Evolutionary conservation across 805 yeast genomes (phyloP).

Genomic region (Saturnispora sekii): DNA sequence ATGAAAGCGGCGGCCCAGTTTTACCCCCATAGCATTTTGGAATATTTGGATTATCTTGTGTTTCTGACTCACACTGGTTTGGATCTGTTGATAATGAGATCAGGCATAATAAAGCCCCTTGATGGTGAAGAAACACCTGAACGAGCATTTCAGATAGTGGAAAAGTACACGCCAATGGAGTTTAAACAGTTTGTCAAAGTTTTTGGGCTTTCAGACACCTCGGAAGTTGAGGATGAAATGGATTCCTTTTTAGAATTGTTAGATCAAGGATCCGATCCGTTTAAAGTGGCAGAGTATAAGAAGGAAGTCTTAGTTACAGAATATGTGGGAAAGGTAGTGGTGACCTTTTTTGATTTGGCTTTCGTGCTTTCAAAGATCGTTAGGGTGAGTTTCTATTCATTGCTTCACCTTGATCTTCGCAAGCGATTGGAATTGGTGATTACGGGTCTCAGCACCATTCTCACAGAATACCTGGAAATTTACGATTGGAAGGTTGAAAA

Average conservation of each 20-base stretch:
- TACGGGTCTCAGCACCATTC: not conserved
- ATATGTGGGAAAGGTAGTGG: too few species aligned
- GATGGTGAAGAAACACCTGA: not conserved
- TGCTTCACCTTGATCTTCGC: not conserved
- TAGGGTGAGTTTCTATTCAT: not conserved
- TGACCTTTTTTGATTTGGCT: not conserved
- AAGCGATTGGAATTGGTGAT: not conserved
- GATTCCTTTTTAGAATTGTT: too few species aligned
- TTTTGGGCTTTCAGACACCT: too few species aligned
- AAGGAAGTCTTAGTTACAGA: too few species aligned
- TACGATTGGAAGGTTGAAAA: not conserved
- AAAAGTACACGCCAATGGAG: not conserved
- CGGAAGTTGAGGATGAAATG: too few species aligned
- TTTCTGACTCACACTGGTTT: not conserved
- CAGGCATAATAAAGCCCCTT: not conserved
- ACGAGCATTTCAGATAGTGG: not conserved
- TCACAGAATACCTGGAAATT: not conserved
- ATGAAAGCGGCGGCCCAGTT: not conserved
- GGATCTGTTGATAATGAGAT: not conserved
- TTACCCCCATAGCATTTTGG: not conserved
- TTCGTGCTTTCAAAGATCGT: not conserved
- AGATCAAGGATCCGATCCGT: too few species aligned
- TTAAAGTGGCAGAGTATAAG: too few species aligned
- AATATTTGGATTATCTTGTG: slow-evolving; percentile 2
- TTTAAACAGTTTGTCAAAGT: not conserved